Base-by-base conservation (phyloP, 768 basidiomycete species). In the Pisolithus albus region DNA sequence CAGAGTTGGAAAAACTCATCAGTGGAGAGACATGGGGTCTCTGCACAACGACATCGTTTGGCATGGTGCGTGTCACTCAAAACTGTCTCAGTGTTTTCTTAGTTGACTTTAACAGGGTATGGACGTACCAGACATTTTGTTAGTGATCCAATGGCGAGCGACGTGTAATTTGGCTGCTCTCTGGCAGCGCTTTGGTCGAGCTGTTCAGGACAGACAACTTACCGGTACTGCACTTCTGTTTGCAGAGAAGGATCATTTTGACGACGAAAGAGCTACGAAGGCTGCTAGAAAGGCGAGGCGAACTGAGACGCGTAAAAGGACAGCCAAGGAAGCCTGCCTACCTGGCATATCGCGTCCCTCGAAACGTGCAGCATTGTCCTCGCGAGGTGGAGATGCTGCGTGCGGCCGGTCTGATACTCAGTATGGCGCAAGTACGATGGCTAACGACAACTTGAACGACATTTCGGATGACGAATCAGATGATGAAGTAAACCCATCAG, bases 121-220 rank as follows among this genome's bases (percentile, higher is more conserved):
- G 37, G 67, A 75, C 41, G 11, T 73, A 4, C 52, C 65, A 3
- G 62, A 66, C 49, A 66, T 75, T 4, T 30, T 52, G 7, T 46
- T 73, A 19, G 63, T 73, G 18, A 62, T 74, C 10, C 72, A 72
- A 47, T 73, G 59, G 58, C 49, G 50, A 21, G 64, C 53, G 0
- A 61, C 59, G 7, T 64, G 62, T 49, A 48, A 52, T 24, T 32
- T 71, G 4, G 18, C 18, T 4, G 59, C 62, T 0, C 50, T 72
- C 3, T 67, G 65, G 68, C 72, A 74, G 51, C 52, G 65, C 3
- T 63, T 70, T 47, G 71, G 72, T 1, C 60, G 61, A 16, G 70
- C 55, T 1, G 70, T 48, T 9, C 28, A 56, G 6, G 46, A 59
- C 34, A 38, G 10, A 10, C 18, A 6, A 1, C 50, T 61, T 9